These are phyloP conservation scores for Henckelia pumila DNA, from an alignment of 257 asterid species.

Conservation along the genomic window DNA sequence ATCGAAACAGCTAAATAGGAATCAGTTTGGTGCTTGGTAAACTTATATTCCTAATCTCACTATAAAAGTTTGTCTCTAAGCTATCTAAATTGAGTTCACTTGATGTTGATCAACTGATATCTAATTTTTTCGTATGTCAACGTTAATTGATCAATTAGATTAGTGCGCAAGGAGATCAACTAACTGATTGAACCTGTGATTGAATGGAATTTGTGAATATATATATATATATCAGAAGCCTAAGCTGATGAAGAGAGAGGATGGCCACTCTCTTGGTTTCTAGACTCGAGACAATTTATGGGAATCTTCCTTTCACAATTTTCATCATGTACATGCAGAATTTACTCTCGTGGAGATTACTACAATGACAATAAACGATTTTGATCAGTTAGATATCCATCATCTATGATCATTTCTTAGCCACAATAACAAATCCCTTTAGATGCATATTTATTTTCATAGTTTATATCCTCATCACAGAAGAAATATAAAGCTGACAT, in stretches of 20 bases:
- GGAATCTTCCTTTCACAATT: neutral
- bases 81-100: too few relatives aligned
- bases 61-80: too few relatives aligned
- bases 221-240: neutral
- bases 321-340: neutral
- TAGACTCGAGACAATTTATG: neutral
- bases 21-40: too few relatives aligned
- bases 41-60: too few relatives aligned
- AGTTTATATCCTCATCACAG: neutral
- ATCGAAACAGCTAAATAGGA: too few relatives aligned
- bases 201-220: too few relatives aligned
- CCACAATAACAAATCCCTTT: neutral
- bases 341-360: neutral
- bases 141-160: too few relatives aligned
- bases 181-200: neutral
- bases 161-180: too few relatives aligned
- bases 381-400: too few relatives aligned
- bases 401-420: neutral
- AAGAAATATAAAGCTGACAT: too few relatives aligned
- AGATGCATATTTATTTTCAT: neutral
- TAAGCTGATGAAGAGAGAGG: neutral
- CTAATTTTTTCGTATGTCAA: too few relatives aligned
- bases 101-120: too few relatives aligned
- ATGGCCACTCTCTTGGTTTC: neutral
- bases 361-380: neutral